These are phyloP conservation scores for Saccharum officinarum DNA, from an alignment of 176 grass and related monocot species.

Conservation along the genomic window DNA sequence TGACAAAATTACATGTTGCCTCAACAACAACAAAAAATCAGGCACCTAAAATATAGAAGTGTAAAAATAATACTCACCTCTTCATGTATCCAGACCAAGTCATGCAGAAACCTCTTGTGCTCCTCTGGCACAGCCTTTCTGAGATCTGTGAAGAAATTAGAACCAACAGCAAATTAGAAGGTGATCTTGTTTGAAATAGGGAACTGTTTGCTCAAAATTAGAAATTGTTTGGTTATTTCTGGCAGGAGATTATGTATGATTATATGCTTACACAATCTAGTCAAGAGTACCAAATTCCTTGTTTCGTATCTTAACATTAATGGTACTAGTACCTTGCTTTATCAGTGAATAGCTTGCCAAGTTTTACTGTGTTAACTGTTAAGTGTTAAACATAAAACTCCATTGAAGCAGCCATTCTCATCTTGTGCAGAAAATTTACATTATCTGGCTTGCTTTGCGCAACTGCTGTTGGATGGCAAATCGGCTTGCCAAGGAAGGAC, in stretches of 20 bases:
- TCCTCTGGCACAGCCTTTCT: slow-evolving; percentile 64
- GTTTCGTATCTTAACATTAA: background rate
- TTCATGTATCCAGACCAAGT: slow-evolving; percentile 90
- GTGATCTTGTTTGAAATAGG: background rate
- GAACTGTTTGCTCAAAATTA: slow-evolving; percentile 17
- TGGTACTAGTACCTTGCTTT: background rate
- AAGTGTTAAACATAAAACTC: background rate
- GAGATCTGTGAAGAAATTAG: slow-evolving; percentile 55
- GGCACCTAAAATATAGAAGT: no score
- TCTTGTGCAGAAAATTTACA: slow-evolving; percentile 13
- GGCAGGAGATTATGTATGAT: background rate
- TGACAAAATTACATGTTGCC: no score
- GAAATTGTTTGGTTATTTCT: background rate
- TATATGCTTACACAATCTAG: background rate
- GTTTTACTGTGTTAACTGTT: background rate
- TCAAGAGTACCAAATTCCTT: background rate
- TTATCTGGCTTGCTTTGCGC: background rate
- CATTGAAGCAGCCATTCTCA: background rate
- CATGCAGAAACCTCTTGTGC: slow-evolving; percentile 79
- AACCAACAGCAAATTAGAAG: background rate
- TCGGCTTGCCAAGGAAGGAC: background rate
- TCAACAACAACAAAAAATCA: no score
- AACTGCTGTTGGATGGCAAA: background rate
- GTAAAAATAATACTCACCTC: slow-evolving; percentile 49
- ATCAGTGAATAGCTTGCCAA: slow-evolving; percentile 2